Evolutionary conservation across 805 yeast species (phyloP), one percentile per base, ranked within the genome.

Genomic region (Schizosaccharomyces osmophilus): DNA sequence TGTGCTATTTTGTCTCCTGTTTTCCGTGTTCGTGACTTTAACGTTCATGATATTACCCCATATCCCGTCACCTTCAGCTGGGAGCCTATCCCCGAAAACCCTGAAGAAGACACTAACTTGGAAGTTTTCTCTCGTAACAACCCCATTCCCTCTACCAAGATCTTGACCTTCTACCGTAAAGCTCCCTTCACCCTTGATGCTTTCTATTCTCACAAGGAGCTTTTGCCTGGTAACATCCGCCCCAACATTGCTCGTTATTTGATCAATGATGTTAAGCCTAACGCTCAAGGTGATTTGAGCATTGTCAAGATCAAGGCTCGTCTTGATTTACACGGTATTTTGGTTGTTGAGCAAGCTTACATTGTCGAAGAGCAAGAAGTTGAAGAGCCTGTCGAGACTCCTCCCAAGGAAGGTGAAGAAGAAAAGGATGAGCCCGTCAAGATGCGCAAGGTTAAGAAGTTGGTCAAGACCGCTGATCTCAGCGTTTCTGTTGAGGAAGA

Each of bases 1-100:
- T 93, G 98, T 75, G 99, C 98, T 67, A 86, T 88, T 77, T 97
- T 89, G 79, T 90, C 97, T 43, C 98, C 98, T 75, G 89, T 97
- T 66, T 82, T 93, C 69, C 86, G 98, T 78, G 98, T 93, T 61
- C 85, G 97, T 77, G 96, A 96, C 67, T 93, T 93, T 84, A 90
- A 90, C 77, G 93, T 89, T 72, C 96, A 90, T 78, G 99, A 93
- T 74, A 76, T 82, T 73, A 90, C 89, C 82, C 84, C 82, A 70
- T 81, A 81, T 82, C 82, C 96, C 36, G 96, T 93, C 66, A 84
- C 97, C 51, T 93, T 87, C 82, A 80, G 75, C 75, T 94, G 98
- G 97, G 95, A 84, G 72, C 81, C 89, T 72, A 48, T 31, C 8
- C 54, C 61, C 24, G 61, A 45, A 22, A 86, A 86, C 73, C 89